Percentiles rank a stretch among this genome's conserved stretches.
phyloP scores from a whole-genome alignment of 2,329 filamentous ascomycete genomes.

The Stromatinia cepivora region DNA sequence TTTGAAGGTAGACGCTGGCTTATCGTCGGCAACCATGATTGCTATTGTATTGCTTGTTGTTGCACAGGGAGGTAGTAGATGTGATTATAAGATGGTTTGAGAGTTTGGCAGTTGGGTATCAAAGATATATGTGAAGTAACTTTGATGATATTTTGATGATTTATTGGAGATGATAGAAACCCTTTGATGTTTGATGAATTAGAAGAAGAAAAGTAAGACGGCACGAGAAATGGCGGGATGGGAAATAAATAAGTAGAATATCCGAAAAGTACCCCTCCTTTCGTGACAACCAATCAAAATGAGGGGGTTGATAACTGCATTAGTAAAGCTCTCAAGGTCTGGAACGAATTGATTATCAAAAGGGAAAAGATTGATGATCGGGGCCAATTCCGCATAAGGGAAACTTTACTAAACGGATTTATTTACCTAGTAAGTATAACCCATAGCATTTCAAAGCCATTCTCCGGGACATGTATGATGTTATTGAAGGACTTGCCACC shows the following conservation, averaged over 20 bases:
- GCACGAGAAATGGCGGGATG: conserved; percentile 12
- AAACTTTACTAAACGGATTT: background rate
- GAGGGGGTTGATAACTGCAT: conserved; percentile 19
- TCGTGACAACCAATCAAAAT: conserved; percentile 22
- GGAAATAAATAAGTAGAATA: conserved; percentile 20
- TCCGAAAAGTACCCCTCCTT: background rate
- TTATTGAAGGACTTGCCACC: background rate
- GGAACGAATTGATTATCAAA: conserved; percentile 11
- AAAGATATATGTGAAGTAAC: background rate
- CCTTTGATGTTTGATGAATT: background rate
- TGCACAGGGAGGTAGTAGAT: background rate
- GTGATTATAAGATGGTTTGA: background rate
- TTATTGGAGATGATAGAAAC: background rate
- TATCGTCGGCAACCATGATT: conserved; percentile 48
- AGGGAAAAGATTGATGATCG: background rate
- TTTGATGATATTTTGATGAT: background rate
- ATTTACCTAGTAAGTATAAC: no score
- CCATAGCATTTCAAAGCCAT: background rate
- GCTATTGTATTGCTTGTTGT: conserved; percentile 23
- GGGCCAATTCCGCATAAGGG: background rate
- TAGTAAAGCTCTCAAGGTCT: conserved; percentile 24
- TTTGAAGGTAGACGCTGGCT: conserved; percentile 49
- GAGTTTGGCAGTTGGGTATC: background rate
- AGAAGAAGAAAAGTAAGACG: background rate
- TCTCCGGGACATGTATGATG: background rate